Base-by-base conservation (phyloP, 139 green algal species). In the Micractinium conductrix region DNA sequence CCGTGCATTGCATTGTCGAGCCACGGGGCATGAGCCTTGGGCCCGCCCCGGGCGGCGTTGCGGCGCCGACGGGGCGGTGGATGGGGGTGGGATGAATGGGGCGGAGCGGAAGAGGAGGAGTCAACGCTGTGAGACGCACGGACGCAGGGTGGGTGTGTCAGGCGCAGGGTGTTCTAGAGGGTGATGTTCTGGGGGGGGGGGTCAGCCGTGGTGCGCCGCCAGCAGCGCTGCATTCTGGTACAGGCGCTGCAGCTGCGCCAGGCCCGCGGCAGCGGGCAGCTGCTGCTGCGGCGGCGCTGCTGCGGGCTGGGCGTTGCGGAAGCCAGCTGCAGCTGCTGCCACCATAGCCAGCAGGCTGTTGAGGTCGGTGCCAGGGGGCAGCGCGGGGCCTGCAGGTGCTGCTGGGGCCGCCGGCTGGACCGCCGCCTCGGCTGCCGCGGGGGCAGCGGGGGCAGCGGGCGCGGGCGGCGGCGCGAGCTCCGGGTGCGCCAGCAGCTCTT, bases 211-310 rank as follows among this genome's bases (percentile, higher is more conserved):
- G n/a, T n/a, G n/a, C n/a, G n/a, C n/a, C n/a, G n/a, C n/a, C n/a
- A n/a, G n/a, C n/a, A n/a, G n/a, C n/a, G n/a, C n/a, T n/a, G n/a
- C n/a, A n/a, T n/a, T n/a, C n/a, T n/a, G 58, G 58, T 37, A 67
- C 33, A 72, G 65, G 14, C 53, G 69, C 38, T 75, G 69, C 69
- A 53, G 69, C 69, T 75, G 38, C 53, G 65, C 65, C 65, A 72
- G 65, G 35, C 33, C n/a, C 14, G 12, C 14, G 7, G 33, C 19
- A 14, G 8, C 70, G 10, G 70, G 24, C 33, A 74, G 37, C 68
- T 42, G 68, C 37, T 74, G 68, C 68, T 74, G 68, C 68, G 45
- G n/a, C 38, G 42, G 48, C 74, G 43, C 70, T 53, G 38, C 44
- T 53, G 70, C 42, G 30, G 42, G 70, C 65, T 58, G 70, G n/a